These are phyloP conservation scores for Rubus idaeus DNA, from an alignment of 306 rosid species.

Conservation along the genomic window DNA sequence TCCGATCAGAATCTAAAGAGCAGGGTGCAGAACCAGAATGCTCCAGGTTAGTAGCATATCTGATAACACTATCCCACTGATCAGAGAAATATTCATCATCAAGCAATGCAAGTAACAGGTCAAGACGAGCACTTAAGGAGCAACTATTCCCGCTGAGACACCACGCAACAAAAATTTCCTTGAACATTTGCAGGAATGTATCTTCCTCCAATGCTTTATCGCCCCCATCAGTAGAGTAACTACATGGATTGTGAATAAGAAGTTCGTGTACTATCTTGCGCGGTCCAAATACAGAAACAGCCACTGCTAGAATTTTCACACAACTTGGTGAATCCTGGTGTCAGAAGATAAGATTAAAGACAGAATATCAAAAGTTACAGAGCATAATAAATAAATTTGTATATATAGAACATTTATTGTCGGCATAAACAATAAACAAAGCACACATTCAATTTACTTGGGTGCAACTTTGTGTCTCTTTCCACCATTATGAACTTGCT, in stretches of 20 bases:
- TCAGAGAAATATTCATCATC: conserved; percentile 81
- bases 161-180: conserved; percentile 78
- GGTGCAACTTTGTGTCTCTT: background rate
- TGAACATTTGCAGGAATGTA: conserved; percentile 71
- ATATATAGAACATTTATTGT: background rate
- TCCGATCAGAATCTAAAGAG: conserved; percentile 46
- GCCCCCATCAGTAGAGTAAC: conserved; percentile 35
- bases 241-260: conserved; percentile 37
- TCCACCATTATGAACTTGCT: background rate
- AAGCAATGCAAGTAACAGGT: conserved; percentile 71
- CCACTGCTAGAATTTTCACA: conserved; percentile 58
- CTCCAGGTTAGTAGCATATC: conserved; percentile 50
- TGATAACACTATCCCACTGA: conserved; percentile 68
- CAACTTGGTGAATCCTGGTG: conserved; percentile 70
- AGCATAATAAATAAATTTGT: background rate
- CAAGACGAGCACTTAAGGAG: conserved; percentile 63
- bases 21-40: conserved; percentile 40
- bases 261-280: conserved; percentile 57
- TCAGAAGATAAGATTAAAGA: conserved; percentile 23
- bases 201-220: conserved; percentile 38
- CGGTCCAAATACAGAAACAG: conserved; percentile 85
- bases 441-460: background rate
- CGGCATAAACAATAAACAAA: background rate
- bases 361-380: conserved; percentile 14
- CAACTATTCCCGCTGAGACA: conserved; percentile 57